These are phyloP conservation scores for Dictyostelium capitatum DNA, from an alignment of 78 protist species.

Conservation along the genomic window DNA sequence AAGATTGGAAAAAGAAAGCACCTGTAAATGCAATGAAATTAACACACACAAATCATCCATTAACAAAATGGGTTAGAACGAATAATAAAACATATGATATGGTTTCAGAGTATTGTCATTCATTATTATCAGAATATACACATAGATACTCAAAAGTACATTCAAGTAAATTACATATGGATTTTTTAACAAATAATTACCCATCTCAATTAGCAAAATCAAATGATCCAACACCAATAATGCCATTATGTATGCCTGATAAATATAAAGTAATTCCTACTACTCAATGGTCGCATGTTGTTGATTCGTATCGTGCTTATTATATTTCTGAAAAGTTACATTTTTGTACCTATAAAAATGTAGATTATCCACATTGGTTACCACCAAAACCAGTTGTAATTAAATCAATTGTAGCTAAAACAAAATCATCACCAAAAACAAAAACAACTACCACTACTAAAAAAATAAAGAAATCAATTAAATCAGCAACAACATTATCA, in stretches of 20 bases:
- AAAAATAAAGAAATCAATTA: not conserved
- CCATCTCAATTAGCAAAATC: constrained; percentile 2
- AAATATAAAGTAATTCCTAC: constrained; percentile 19
- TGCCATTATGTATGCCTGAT: constrained; percentile 61
- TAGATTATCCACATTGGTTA: constrained; percentile 51
- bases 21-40: constrained; percentile 17
- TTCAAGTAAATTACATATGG: not conserved
- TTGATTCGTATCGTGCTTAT: constrained; percentile 23
- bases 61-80: constrained; percentile 32
- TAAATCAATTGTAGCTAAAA: not conserved
- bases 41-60: constrained; percentile 35
- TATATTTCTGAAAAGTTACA: constrained; percentile 36
- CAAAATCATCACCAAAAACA: not conserved
- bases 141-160: constrained; percentile 24
- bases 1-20: constrained; percentile 4
- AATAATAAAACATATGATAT: constrained; percentile 21
- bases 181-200: constrained; percentile 4
- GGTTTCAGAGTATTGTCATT: not conserved
- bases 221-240: not conserved
- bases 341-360: constrained; percentile 33
- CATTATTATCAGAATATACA: constrained; percentile 20
- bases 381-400: constrained; percentile 12
- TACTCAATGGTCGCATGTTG: constrained; percentile 26
- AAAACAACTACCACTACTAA: not conserved
- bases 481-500: not conserved